Evolutionary conservation across 2,329 filamentous ascomycete genomes (phyloP).

Genomic region (Ceratocystis alfenasii): DNA sequence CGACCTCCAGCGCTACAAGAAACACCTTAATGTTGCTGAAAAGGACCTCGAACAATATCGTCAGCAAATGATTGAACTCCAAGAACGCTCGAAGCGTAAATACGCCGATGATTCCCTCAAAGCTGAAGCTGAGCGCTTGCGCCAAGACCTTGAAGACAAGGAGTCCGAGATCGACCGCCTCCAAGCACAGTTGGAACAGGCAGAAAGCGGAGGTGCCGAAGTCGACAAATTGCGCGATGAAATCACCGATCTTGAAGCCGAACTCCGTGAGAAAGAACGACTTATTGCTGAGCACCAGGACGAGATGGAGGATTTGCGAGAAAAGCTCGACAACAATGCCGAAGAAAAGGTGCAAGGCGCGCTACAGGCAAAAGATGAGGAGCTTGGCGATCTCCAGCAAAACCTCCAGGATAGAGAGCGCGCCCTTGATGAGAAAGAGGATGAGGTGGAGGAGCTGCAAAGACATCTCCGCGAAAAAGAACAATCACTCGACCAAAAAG

Average conservation of each 20-base stretch:
- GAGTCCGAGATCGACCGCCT: conserved; percentile 51
- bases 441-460: conserved; percentile 32
- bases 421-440: conserved; percentile 15
- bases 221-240: conserved; percentile 52
- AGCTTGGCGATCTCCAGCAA: conserved; percentile 29
- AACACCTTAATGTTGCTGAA: conserved; percentile 70
- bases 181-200: conserved; percentile 43
- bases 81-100: conserved; percentile 67
- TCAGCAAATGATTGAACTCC: conserved; percentile 68
- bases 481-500: conserved; percentile 16
- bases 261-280: conserved; percentile 64
- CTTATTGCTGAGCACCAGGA: conserved; percentile 63
- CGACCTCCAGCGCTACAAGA: conserved; percentile 77
- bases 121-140: conserved; percentile 46
- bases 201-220: conserved; percentile 25
- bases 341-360: conserved; percentile 39
- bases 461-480: conserved; percentile 13
- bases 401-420: conserved; percentile 14
- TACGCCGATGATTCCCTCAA: conserved; percentile 60
- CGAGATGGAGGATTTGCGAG: conserved; percentile 56
- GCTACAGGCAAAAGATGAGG: conserved; percentile 42
- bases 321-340: conserved; percentile 36
- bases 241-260: conserved; percentile 62
- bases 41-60: conserved; percentile 75
- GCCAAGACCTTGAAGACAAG: conserved; percentile 44